phyloP scores from a whole-genome alignment of 352 stramenopile genomes.

The Pythium volutum region DNA sequence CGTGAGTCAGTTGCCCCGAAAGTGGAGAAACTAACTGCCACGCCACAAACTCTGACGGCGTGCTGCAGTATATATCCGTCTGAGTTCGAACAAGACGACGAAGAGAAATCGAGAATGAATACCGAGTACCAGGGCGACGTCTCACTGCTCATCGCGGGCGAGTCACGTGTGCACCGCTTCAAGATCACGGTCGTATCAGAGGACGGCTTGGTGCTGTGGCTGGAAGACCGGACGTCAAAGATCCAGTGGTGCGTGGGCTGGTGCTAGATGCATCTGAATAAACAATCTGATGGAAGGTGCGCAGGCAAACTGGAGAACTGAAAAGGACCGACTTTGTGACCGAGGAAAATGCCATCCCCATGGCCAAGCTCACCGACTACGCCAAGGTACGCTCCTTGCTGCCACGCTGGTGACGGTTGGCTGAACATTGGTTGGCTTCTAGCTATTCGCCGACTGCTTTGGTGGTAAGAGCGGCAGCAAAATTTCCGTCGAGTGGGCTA shows the following conservation, averaged over 20 bases:
- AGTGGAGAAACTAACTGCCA: no score
- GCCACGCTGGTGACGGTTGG: background rate
- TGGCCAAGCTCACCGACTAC: slow-evolving; percentile 6
- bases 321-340: slow-evolving; percentile 7
- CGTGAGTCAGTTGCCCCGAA: no score
- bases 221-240: slow-evolving; percentile 4
- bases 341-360: slow-evolving; percentile 7
- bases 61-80: no score
- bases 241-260: slow-evolving; percentile 1
- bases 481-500: slow-evolving; percentile 1
- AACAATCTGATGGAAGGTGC: background rate
- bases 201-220: background rate
- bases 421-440: background rate
- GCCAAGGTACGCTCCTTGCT: background rate
- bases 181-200: background rate
- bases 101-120: background rate
- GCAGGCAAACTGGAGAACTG: slow-evolving; percentile 4
- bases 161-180: slow-evolving; percentile 2
- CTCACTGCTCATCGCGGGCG: background rate
- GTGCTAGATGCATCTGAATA: background rate
- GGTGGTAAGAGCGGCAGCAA: background rate
- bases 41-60: no score
- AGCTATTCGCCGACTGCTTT: slow-evolving; percentile 5
- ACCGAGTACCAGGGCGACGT: slow-evolving; percentile 1
- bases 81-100: background rate